Base-by-base conservation (phyloP, 139 green algal genomes). In the Diplosphaera chodatii region DNA sequence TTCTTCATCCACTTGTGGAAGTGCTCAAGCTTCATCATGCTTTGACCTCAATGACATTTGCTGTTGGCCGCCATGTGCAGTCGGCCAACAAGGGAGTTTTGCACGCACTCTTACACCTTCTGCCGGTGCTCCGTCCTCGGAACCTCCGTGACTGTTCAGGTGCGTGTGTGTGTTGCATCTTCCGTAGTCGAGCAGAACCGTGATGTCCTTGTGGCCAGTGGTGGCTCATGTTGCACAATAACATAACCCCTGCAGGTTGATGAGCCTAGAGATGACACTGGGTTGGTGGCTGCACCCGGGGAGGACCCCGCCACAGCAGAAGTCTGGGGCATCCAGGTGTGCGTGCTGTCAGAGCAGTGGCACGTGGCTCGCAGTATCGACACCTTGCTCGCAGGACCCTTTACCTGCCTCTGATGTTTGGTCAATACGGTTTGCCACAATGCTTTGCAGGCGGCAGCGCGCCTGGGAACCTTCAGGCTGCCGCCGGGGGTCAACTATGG, bases 61-160 rank as follows among this genome's bases (percentile, higher is more conserved):
- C n/a, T n/a, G n/a, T n/a, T n/a, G n/a, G n/a, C n/a, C 21, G 55
- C n/a, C 22, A 33, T 70, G 25, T 23, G 56, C 76, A 81, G 76
- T 21, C 21, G 71, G 40, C 74, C 74, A 2, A 21, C 67, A 33
- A 67, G 66, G 40, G 56, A 34, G 22, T 77, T 83, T 28, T 31
- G 63, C 32, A 72, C 74, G 2, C 63, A 70, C 23, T 69, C 74
- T 29, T 83, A 82, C 75, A 79, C 64, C 55, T 82, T 82, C 68
- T 82, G 77, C 69, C 73, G 77, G 27, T 71, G 66, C 16, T 59
- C 48, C 3, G 48, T 25, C 48, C 48, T 59, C 3, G 16, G 25
- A 8, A 48, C 37, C 37, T 21, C 37, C 10, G 8, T 13, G 10
- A 8, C 37, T 48, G 37, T 13, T 21, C 37, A 48, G 37, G 37